A percentile compares a stretch with the other conserved stretches of the same genome.
Evolutionary conservation across 148 eudicot genomes (phyloP).

Genomic region (Suaeda aralocaspica): DNA sequence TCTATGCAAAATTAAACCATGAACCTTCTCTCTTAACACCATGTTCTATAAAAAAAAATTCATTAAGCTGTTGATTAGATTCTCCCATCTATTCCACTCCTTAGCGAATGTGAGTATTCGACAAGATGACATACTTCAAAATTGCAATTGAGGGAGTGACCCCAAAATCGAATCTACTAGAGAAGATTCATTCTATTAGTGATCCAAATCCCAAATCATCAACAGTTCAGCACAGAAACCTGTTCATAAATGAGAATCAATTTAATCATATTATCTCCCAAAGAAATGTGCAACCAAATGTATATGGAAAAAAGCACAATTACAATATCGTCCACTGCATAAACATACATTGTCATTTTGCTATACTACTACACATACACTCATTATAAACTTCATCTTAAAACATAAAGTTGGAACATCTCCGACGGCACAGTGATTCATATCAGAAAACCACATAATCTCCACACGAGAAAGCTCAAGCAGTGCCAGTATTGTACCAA

Average conservation of each 20-base stretch:
- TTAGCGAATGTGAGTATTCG: not conserved
- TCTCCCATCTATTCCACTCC: not conserved
- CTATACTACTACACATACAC: too few species aligned
- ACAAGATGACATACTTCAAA: not conserved
- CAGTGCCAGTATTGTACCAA: too few species aligned
- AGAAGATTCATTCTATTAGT: not conserved
- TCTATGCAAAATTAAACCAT: not conserved
- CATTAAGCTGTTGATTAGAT: not conserved
- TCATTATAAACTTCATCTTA: too few species aligned
- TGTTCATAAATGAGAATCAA: not conserved
- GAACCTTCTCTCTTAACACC: not conserved
- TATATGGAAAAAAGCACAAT: too few species aligned
- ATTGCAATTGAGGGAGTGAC: not conserved
- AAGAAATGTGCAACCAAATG: too few species aligned
- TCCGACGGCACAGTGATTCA: not conserved
- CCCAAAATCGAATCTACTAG: not conserved
- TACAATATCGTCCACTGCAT: too few species aligned
- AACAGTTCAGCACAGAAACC: not conserved
- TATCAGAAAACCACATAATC: too few species aligned
- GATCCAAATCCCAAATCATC: not conserved
- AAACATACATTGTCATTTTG: too few species aligned
- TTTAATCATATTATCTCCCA: not conserved
- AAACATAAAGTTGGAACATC: too few species aligned
- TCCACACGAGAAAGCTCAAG: too few species aligned
- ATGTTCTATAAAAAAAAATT: too few species aligned